Evolutionary conservation across 1,284 basidiomycete genomes (phyloP).

Genomic region (Takashimella koratensis): DNA sequence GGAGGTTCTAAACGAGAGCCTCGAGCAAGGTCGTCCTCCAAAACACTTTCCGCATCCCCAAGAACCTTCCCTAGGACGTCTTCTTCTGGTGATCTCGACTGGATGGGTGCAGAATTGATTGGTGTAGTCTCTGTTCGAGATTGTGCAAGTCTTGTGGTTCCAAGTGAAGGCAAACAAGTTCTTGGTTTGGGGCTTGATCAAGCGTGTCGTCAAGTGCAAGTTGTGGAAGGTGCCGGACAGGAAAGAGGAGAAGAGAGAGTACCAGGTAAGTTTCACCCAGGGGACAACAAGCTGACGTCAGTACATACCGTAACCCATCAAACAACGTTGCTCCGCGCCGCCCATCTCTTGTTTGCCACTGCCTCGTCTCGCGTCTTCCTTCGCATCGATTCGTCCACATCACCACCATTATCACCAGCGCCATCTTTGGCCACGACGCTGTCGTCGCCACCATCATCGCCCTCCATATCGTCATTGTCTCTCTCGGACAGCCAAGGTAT

Average conservation of each 20-base stretch:
- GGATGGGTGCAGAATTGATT: constrained; percentile 15
- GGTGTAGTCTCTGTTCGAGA: constrained; percentile 29
- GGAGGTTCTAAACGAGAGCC: constrained; percentile 12
- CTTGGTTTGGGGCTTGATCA: constrained; percentile 33
- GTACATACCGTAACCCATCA: constrained; percentile 34
- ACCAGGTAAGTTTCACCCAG: constrained; percentile 21
- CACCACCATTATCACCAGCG: constrained; percentile 28
- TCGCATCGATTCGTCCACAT: constrained; percentile 13
- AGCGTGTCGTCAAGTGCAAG: constrained; percentile 30
- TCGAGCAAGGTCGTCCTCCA: background rate
- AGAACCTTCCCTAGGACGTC: background rate
- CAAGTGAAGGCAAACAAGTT: constrained; percentile 33
- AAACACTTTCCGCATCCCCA: background rate
- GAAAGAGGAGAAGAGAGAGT: constrained; percentile 37
- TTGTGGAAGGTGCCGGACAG: constrained; percentile 20
- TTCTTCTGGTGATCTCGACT: constrained; percentile 5
- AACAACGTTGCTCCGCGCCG: constrained; percentile 30
- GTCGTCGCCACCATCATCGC: constrained; percentile 15
- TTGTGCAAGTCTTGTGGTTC: constrained; percentile 34
- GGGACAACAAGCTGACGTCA: constrained; percentile 13
- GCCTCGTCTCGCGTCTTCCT: constrained; percentile 36
- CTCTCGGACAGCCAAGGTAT: constrained; percentile 9
- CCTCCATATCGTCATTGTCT: constrained; percentile 10
- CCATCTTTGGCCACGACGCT: constrained; percentile 18
- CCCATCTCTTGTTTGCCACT: constrained; percentile 37